Conservation (phyloP, 2,329 filamentous ascomycete genomes). For the Knoxdaviesia proteae region DNA sequence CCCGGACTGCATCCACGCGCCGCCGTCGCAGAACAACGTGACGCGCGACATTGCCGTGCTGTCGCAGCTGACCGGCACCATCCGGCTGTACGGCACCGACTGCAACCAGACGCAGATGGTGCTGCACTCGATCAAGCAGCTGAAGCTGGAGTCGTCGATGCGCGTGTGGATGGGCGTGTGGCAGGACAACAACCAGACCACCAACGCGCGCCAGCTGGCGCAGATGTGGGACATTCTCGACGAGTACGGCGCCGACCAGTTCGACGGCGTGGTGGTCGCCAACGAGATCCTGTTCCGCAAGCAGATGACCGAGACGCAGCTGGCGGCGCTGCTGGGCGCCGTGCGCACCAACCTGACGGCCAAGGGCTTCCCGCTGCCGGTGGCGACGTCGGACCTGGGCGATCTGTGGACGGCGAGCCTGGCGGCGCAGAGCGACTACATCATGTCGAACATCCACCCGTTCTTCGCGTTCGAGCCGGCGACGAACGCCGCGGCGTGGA, state of each 20-base stretch:
- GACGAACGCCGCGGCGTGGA: slow-evolving; percentile 55
- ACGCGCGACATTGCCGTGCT: slow-evolving; percentile 81
- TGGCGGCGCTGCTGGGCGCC: slow-evolving; percentile 42
- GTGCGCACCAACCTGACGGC: slow-evolving; percentile 54
- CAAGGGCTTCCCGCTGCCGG: slow-evolving; percentile 46
- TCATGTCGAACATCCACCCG: slow-evolving; percentile 95
- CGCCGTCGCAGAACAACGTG: slow-evolving; percentile 82
- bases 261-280: slow-evolving; percentile 65
- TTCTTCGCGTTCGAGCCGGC: slow-evolving; percentile 72
- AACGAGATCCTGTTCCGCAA: slow-evolving; percentile 64
- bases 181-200: slow-evolving; percentile 68
- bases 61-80: slow-evolving; percentile 69
- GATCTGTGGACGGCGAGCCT: slow-evolving; percentile 63
- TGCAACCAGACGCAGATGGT: slow-evolving; percentile 97
- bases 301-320: slow-evolving; percentile 43
- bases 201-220: slow-evolving; percentile 59
- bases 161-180: slow-evolving; percentile 92
- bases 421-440: slow-evolving; percentile 52
- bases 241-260: slow-evolving; percentile 42
- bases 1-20: slow-evolving; percentile 55
- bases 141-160: slow-evolving; percentile 50
- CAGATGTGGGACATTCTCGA: slow-evolving; percentile 77
- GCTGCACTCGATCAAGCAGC: slow-evolving; percentile 55
- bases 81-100: slow-evolving; percentile 84
- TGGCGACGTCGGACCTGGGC: slow-evolving; percentile 77